Evolutionary conservation across 805 yeast genomes (phyloP), one percentile per base, ranked within the genome.

Genomic region (Yueomyces sinensis): DNA sequence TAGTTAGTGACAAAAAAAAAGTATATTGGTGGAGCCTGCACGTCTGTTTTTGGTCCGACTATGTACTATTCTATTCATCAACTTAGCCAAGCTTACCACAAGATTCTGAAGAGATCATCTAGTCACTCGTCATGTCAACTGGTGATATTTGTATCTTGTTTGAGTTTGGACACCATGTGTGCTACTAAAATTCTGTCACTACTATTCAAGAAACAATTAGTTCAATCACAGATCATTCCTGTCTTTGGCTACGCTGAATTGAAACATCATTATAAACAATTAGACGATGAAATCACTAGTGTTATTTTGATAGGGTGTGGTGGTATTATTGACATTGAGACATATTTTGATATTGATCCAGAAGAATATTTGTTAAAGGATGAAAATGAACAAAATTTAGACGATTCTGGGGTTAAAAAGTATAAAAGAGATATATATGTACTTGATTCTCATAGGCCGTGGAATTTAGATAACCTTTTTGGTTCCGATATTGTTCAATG

Each of bases 121-220:
- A 78, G 94, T 13, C 96, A 87, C 55, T 79, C 95, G n/a, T 79
- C 95, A 5, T 91, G 96, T 54, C 81, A 82, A 48, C 59, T 87
- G 38, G 84, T 82, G 18, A 63, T 91, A 9, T 84, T 89, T 52
- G 95, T 84, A 17, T 81, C 97, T 3, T 83, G 95, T 57, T 63
- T 89, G 42, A 82, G 80, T 54, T 77, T 91, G 20, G 99, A 91
- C 59, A 84, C 97, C 29, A 62, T 91, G 13, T 89, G 96, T 61
- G 82, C 94, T 0, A 75, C 94, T 22, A 78, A 75, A 50, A 80
- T 86, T 49, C 61, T 91, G 17, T 66, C 86, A 15, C 56, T 66
- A 28, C 61, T 83, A 32, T 65, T 91, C 42, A 79, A 83, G 57
- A 76, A 79, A 42, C 89, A 83, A 45, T 66, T 89, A 47, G 74